phyloP scores from a whole-genome alignment of 2,329 filamentous ascomycete species.

The Epichloe hybrida region DNA sequence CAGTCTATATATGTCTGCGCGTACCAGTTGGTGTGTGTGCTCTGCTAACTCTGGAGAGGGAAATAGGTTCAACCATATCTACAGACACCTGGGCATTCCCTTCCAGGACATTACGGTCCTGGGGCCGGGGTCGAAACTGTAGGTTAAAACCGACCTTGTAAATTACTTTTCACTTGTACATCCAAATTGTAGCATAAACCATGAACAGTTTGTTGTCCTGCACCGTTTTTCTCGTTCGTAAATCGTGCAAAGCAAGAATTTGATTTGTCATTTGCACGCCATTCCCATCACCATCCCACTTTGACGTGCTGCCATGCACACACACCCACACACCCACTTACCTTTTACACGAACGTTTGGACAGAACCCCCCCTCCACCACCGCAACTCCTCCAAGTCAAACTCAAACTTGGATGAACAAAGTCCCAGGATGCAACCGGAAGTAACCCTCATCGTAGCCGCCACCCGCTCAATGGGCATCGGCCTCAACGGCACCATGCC shows the following conservation, averaged over 20 bases:
- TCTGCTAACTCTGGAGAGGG: not conserved
- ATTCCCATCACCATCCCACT: no score
- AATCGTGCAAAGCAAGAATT: no score
- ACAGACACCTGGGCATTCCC: conserved; percentile 48
- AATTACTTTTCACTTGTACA: no score
- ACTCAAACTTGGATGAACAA: not conserved
- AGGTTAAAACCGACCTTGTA: not conserved
- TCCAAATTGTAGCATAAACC: no score
- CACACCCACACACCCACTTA: no score
- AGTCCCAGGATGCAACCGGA: conserved; percentile 30
- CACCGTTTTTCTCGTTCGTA: no score
- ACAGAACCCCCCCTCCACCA: not conserved
- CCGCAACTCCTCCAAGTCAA: not conserved
- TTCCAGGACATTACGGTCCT: conserved; percentile 36
- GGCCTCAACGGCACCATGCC: conserved; percentile 66
- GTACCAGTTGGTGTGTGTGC: not conserved
- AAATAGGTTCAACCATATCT: conserved; percentile 54
- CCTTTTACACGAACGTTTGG: no score
- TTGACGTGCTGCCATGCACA: no score
- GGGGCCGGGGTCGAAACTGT: conserved; percentile 23
- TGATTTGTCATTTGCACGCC: no score
- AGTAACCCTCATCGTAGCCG: conserved; percentile 86
- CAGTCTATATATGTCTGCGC: conserved; percentile 8
- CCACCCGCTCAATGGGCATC: conserved; percentile 83
- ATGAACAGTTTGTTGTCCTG: no score